Base-by-base conservation (phyloP, 2,329 filamentous ascomycete genomes). In the Penicillium sp. region DNA sequence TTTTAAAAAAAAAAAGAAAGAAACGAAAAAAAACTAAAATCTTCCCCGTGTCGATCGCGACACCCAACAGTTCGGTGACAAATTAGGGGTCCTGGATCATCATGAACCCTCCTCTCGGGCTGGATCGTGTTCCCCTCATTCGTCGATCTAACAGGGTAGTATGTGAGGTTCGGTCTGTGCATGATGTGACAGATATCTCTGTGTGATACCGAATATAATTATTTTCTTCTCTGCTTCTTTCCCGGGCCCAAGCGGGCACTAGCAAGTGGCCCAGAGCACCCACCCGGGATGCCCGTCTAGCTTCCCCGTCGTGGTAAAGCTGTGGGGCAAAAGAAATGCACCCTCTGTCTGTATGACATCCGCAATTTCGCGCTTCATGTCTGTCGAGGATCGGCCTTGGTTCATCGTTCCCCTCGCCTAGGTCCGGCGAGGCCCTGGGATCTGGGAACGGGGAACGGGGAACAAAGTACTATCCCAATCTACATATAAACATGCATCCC, bases 401-500 rank as follows among this genome's bases (percentile, higher is more conserved):
- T 58, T 60, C 56, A 55, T 45, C 39, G 54, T 59, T 69, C 63
- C 69, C 64, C 65, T 62, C 66, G 67, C 65, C 50, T 64, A 59
- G 60, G 50, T 57, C 62, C 52, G 47, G 58, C 58, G 40, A 58
- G 58, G 61, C 15, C 31, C 33, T 45, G 19, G 10, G n/a, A 52
- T 49, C 44, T 49, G 41, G 34, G 25, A 47, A 34, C 15, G 16
- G 5, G 13, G 31, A 25, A 47, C 31, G 16, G 5, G 13, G 31
- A 25, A 47, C 31, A 64, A 64, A 60, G 59, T 64, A 60, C 53
- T 19, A 38, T 38, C 39, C 44, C 34, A 39, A 21, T 62, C 48
- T 49, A 68, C 65, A 72, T 73, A 73, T 73, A 73, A 73, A 69
- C 69, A 70, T 70, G 66, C 64, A 65, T 57, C 62, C 58, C 60